Conservation (phyloP, 129 eudicot species). For the Gnaphalium uliginosum region DNA sequence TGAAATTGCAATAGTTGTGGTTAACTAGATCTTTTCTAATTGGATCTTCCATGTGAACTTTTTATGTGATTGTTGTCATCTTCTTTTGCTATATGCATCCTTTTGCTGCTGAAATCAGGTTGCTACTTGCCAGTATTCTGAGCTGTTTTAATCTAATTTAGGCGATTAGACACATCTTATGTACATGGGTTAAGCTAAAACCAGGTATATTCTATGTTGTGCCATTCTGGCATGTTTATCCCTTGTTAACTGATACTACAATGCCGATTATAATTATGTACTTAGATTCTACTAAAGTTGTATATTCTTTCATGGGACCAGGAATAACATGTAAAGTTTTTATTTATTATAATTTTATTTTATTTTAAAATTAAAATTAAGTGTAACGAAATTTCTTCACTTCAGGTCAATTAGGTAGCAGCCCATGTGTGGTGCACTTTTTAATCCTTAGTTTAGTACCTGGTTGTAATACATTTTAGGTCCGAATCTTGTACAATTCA, state of each 20-base stretch:
- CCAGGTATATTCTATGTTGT: too few species aligned
- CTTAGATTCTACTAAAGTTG: conserved; percentile 24
- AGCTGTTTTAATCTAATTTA: background rate
- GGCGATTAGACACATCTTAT: background rate
- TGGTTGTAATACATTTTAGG: background rate
- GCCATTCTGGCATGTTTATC: conserved; percentile 33
- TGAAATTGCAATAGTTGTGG: too few species aligned
- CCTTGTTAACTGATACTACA: conserved; percentile 1
- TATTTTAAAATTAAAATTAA: too few species aligned
- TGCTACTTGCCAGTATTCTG: background rate
- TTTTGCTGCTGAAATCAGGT: background rate
- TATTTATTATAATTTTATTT: too few species aligned
- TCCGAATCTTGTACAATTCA: too few species aligned
- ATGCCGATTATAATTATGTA: conserved; percentile 1
- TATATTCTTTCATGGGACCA: conserved; percentile 22
- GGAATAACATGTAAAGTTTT: conserved; percentile 3
- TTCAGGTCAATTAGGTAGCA: conserved; percentile 38
- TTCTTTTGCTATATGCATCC: background rate
- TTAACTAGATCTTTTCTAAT: too few species aligned
- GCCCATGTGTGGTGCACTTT: conserved; percentile 32
- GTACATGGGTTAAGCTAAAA: background rate
- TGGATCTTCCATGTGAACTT: too few species aligned
- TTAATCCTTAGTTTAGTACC: background rate
- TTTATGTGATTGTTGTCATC: background rate
- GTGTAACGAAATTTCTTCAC: background rate